These are phyloP conservation scores for Porogramme epimiltina DNA, from an alignment of 1,284 basidiomycete species.

Conservation along the genomic window DNA sequence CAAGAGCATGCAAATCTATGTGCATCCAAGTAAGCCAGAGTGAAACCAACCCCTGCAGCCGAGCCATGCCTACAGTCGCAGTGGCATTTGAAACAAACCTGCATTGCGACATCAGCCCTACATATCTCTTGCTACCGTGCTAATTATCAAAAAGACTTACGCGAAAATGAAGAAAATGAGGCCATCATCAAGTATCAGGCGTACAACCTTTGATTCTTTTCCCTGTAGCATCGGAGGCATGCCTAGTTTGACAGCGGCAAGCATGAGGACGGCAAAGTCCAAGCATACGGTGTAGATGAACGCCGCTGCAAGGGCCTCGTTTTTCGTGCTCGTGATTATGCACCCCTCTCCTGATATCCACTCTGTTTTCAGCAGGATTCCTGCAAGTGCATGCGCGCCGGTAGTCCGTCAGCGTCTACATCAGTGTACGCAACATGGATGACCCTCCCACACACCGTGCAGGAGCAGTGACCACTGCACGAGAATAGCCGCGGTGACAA, in stretches of 20 bases:
- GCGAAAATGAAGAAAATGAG: conserved; percentile 75
- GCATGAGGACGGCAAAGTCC: conserved; percentile 15
- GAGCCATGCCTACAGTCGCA: conserved; percentile 50
- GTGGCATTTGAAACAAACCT: conserved; percentile 69
- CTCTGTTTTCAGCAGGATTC: conserved; percentile 55
- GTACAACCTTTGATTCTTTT: conserved; percentile 61
- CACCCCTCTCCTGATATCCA: conserved; percentile 53
- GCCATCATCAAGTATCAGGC: conserved; percentile 69
- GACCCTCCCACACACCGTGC: conserved; percentile 55
- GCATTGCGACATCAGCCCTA: conserved; percentile 6
- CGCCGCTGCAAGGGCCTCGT: conserved; percentile 50
- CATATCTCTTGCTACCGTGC: too few relatives aligned
- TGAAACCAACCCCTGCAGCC: too few relatives aligned
- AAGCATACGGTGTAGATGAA: conserved; percentile 38
- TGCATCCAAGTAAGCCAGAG: too few relatives aligned
- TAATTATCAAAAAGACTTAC: conserved; percentile 41
- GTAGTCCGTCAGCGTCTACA: background rate
- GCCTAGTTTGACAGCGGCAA: conserved; percentile 51
- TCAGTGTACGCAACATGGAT: conserved; percentile 19
- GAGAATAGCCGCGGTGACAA: conserved; percentile 62
- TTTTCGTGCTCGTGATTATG: conserved; percentile 57
- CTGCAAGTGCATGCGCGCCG: conserved; percentile 51
- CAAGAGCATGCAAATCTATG: conserved; percentile 70
- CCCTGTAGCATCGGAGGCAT: conserved; percentile 35
- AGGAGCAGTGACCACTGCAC: conserved; percentile 77